phyloP scores from a whole-genome alignment of 495 filamentous ascomycete species.

The Trichoderma parareesei region DNA sequence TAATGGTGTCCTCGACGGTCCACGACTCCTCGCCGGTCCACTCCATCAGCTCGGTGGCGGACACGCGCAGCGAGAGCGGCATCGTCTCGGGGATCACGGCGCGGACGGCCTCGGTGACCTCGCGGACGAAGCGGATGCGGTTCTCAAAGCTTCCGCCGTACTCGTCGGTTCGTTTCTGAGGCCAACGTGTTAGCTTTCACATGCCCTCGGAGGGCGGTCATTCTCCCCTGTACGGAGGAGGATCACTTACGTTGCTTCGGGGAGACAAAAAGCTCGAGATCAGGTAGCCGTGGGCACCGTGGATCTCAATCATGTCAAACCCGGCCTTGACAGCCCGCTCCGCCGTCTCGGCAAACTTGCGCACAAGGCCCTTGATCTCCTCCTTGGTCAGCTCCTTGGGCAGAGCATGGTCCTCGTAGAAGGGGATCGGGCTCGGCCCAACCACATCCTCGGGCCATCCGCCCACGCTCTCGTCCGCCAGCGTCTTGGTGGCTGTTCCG shows the following conservation, averaged over 20 bases:
- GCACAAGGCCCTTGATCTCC: slow-evolving; percentile 56
- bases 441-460: slow-evolving; percentile 62
- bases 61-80: slow-evolving; percentile 63
- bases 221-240: not conserved
- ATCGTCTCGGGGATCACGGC: slow-evolving; percentile 48
- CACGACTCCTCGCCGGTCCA: slow-evolving; percentile 47
- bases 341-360: slow-evolving; percentile 53
- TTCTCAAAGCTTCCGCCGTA: slow-evolving; percentile 54
- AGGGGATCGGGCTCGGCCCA: slow-evolving; percentile 38
- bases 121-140: slow-evolving; percentile 40
- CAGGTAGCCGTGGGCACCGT: slow-evolving; percentile 58
- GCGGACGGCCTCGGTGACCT: slow-evolving; percentile 39
- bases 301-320: slow-evolving; percentile 60
- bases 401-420: slow-evolving; percentile 34
- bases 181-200: slow-evolving; percentile 1
- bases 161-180: slow-evolving; percentile 37
- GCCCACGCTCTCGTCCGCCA: slow-evolving; percentile 43
- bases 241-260: slow-evolving; percentile 41
- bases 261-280: slow-evolving; percentile 56
- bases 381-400: slow-evolving; percentile 51
- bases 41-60: slow-evolving; percentile 66
- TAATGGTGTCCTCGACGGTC: slow-evolving; percentile 53
- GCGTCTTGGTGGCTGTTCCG: slow-evolving; percentile 17
- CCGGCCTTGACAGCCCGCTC: slow-evolving; percentile 56
- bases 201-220: not conserved